These are phyloP conservation scores for Ustanciosporium gigantosporum DNA, from an alignment of 1,284 basidiomycete genomes.

Conservation along the genomic window DNA sequence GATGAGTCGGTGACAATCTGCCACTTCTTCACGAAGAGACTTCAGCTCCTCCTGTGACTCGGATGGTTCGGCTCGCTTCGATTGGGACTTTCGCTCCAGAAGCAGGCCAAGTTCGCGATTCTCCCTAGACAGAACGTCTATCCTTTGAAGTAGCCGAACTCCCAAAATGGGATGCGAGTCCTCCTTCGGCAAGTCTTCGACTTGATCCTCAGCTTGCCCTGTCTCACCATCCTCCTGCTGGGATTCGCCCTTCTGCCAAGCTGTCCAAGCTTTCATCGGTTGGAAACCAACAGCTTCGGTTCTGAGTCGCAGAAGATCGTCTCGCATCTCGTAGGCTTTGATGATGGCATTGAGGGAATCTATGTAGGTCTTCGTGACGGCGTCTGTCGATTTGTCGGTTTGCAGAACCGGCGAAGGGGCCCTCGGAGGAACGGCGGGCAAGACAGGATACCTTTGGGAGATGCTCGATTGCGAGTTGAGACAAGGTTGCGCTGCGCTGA, in stretches of 20 bases:
- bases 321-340: conserved; percentile 16
- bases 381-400: not conserved
- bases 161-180: conserved; percentile 31
- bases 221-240: not conserved
- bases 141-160: conserved; percentile 33
- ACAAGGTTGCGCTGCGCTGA: no score
- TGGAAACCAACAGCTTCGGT: conserved; percentile 45
- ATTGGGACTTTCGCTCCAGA: conserved; percentile 3
- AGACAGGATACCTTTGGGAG: conserved; percentile 25
- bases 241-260: conserved; percentile 7
- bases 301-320: conserved; percentile 29
- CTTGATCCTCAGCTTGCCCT: no score
- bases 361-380: conserved; percentile 4
- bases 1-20: conserved; percentile 23
- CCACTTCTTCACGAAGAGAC: conserved; percentile 8
- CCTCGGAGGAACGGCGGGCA: conserved; percentile 9
- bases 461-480: conserved; percentile 6
- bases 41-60: not conserved
- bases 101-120: conserved; percentile 35
- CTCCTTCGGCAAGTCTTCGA: not conserved
- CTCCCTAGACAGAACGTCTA: conserved; percentile 28
- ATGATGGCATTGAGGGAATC: conserved; percentile 7
- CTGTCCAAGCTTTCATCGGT: conserved; percentile 23
- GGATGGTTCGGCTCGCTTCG: no score
- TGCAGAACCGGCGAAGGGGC: conserved; percentile 9